phyloP scores from a whole-genome alignment of 805 yeast genomes.

The Starmerella kuoi region DNA sequence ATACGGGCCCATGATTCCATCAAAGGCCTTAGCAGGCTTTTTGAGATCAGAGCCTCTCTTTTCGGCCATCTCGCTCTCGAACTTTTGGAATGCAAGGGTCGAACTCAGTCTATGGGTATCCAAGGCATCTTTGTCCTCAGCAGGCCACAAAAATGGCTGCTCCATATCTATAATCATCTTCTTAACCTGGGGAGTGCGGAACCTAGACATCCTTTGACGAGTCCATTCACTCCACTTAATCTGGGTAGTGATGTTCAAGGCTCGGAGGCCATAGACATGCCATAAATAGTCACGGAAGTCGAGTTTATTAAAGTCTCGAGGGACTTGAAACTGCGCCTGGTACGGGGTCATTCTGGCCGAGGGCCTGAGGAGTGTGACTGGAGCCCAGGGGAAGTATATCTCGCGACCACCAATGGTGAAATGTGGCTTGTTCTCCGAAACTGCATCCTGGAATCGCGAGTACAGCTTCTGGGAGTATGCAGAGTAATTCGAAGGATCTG shows the following conservation, averaged over 20 bases:
- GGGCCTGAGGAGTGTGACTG: slow-evolving; percentile 70
- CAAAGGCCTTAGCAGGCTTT: slow-evolving; percentile 62
- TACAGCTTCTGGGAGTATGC: slow-evolving; percentile 20
- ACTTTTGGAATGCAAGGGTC: slow-evolving; percentile 30
- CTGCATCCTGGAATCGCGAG: slow-evolving; percentile 8
- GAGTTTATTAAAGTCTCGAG: slow-evolving; percentile 82
- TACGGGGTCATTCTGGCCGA: slow-evolving; percentile 95
- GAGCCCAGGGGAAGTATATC: slow-evolving; percentile 74
- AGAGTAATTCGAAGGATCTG: slow-evolving; percentile 21
- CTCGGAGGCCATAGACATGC: slow-evolving; percentile 81
- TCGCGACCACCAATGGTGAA: slow-evolving; percentile 68
- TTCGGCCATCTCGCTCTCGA: slow-evolving; percentile 39
- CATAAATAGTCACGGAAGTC: slow-evolving; percentile 89
- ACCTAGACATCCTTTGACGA: slow-evolving; percentile 55
- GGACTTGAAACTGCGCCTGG: slow-evolving; percentile 93
- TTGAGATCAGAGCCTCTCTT: slow-evolving; percentile 52
- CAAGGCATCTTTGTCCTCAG: slow-evolving; percentile 34
- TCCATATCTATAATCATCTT: slow-evolving; percentile 95
- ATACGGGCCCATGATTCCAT: slow-evolving; percentile 53
- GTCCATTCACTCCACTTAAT: slow-evolving; percentile 59
- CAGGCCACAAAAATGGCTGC: slow-evolving; percentile 94
- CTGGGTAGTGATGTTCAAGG: slow-evolving; percentile 77
- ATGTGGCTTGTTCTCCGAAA: slow-evolving; percentile 49
- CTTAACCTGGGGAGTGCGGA: slow-evolving; percentile 68
- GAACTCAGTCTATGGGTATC: slow-evolving; percentile 19